Conservation (phyloP, 163 green algal species). For the Chloromonas sp. region DNA sequence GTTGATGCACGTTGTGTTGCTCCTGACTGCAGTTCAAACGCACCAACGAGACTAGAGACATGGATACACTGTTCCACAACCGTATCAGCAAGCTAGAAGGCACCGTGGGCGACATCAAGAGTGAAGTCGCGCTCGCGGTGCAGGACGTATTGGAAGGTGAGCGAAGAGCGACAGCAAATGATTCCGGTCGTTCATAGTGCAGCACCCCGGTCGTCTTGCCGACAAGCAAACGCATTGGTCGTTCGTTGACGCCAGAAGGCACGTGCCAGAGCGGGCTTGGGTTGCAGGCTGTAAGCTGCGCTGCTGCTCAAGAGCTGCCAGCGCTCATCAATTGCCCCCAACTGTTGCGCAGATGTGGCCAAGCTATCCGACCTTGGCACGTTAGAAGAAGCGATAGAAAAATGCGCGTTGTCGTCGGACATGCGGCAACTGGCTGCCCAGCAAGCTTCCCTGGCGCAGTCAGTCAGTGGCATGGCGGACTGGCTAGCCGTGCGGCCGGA, state of each 20-base stretch:
- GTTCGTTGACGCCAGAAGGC: neutral
- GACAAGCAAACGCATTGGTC: neutral
- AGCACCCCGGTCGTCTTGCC: neutral
- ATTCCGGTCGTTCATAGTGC: neutral
- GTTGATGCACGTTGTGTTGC: too few species aligned
- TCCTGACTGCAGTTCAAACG: slow-evolving; percentile 6
- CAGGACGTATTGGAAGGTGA: slow-evolving; percentile 16
- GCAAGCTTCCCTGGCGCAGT: slow-evolving; percentile 7
- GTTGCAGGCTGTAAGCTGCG: neutral
- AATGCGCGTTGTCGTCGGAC: slow-evolving; percentile 3
- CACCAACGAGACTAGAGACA: slow-evolving; percentile 29
- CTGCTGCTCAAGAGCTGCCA: too few species aligned
- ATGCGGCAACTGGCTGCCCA: slow-evolving; percentile 12
- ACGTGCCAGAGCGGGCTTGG: neutral
- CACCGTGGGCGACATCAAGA: slow-evolving; percentile 13
- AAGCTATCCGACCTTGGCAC: slow-evolving; percentile 7
- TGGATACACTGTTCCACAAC: slow-evolving; percentile 39
- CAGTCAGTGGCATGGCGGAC: slow-evolving; percentile 13
- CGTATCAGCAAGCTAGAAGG: slow-evolving; percentile 26
- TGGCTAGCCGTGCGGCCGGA: slow-evolving; percentile 18
- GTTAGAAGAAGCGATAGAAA: slow-evolving; percentile 9
- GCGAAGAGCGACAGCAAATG: neutral
- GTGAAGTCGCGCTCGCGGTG: slow-evolving; percentile 18
- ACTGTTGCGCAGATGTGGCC: slow-evolving; percentile 11
- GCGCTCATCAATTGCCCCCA: too few species aligned